Base-by-base conservation (phyloP, 768 basidiomycete genomes). In the Ramaria rubella region DNA sequence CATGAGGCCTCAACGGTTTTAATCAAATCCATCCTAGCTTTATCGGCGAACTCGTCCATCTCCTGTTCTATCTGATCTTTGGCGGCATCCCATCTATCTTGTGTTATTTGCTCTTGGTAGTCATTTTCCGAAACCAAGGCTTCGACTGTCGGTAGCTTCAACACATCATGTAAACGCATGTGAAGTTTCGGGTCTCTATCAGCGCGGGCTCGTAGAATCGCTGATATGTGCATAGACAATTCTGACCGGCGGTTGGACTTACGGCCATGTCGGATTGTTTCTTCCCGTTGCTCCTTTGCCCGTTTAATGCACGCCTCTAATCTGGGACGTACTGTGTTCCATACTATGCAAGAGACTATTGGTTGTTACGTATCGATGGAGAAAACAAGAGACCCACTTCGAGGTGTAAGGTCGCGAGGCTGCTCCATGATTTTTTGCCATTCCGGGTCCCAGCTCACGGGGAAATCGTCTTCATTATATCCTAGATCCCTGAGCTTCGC, bases 391-490 rank as follows among this genome's bases (percentile, higher is more conserved):
- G 8, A 56, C 55, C 15, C 11, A 56, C 55, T 56, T 26, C 26
- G 24, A 33, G 55, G 29, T 5, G 55, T 56, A 49, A 56, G 55
- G 24, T 45, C 55, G 15, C 55, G 43, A 49, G 55, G 55, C 24
- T 56, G 55, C 15, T 46, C 14, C n/a, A 48, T 29, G 14, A 54
- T 40, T 15, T 49, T 27, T 33, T 49, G 21, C 55, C 55, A 46
- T 23, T 33, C 55, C 5, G 9, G 12, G 11, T 23, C 36, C 24
- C 9, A 56, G n/a, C 17, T 5, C 12, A 26, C 12, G 4, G 55
- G 55, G 14, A 56, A 46, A 23, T 56, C 55, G 2, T 8, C 29
- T 33, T 46, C 55, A 2, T 33, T 8, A 48, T 56, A 36, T 1
- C 55, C 55, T 11, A 48, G 46, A 15, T 33, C 55, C 3, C 46